Base-by-base conservation (phyloP, 768 basidiomycete genomes). In the Tulasnella sp. region DNA sequence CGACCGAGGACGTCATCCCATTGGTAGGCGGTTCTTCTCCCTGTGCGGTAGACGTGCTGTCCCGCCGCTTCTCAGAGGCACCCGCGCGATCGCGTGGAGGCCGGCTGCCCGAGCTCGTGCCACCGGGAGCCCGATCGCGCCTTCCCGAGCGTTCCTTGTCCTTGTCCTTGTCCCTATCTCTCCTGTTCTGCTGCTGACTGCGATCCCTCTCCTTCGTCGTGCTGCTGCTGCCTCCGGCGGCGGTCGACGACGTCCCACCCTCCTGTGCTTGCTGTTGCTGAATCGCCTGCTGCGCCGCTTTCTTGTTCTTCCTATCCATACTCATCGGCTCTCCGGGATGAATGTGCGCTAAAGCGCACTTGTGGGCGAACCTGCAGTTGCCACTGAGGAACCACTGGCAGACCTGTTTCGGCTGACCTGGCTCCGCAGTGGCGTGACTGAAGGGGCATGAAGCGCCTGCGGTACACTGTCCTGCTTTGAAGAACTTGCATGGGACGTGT, bases 251-350 rank as follows among this genome's bases (percentile, higher is more conserved):
- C 85, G 86, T 79, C 77, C 84, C 74, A 72, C 82, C 84, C 75
- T 84, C 57, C 67, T 46, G 61, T 16, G 10, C 75, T 44, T 79
- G 79, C 78, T 75, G 69, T 29, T 42, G 70, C 40, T 79, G 74
- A 15, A 69, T 51, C 44, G 78, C 78, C 67, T 88, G 83, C 82
- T 94, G 93, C 0, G 94, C 94, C 18, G 93, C 91, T 83, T 94
- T 94, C 87, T 98, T 98, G 86, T 99, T 98, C 88, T 98, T 97
- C 81, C 96, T 87, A 82, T 99, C 97, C 94, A 97, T 96, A 9
- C 92, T 89, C 90, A 96, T 92, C 82, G 88, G 91, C 85, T 99
- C 95, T 11, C 96, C 97, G 0, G 97, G 97, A 10, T 96, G 87
- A 75, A 99, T 87, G 83, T 99, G 97, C 0, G 96, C 96, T 51